Conservation (phyloP, 2,329 filamentous ascomycete species). For the Aspergillus glaucus region DNA sequence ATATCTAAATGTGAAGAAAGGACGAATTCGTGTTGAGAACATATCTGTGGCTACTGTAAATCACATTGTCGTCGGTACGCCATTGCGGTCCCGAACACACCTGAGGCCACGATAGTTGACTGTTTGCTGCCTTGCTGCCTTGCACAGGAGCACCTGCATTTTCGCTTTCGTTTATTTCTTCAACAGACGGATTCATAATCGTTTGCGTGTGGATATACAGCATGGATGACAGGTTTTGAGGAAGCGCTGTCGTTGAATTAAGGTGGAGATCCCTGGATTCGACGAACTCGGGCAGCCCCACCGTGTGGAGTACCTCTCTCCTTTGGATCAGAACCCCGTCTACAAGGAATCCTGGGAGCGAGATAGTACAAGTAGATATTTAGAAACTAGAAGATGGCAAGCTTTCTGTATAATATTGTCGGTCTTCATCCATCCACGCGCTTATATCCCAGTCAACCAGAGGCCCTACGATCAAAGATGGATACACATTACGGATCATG, state of each 20-base stretch:
- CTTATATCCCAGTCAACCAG: no score
- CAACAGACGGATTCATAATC: constrained; percentile 12
- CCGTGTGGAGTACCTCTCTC: not conserved
- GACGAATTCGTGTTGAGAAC: constrained; percentile 35
- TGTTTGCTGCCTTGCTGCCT: not conserved
- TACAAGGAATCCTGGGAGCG: no score
- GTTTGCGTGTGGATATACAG: not conserved
- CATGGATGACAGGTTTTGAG: not conserved
- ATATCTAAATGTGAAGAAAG: constrained; percentile 35
- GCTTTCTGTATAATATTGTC: no score
- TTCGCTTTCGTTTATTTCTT: constrained; percentile 9
- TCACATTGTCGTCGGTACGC: no score
- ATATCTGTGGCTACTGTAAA: constrained; percentile 24
- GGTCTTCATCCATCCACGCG: no score
- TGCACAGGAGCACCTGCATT: not conserved
- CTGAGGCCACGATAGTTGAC: constrained; percentile 17
- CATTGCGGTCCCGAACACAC: constrained; percentile 4
- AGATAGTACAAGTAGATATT: no score
- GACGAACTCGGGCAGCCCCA: not conserved
- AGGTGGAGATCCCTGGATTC: constrained; percentile 1
- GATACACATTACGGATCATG: no score
- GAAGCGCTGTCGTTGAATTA: constrained; percentile 8
- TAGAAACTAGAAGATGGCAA: no score
- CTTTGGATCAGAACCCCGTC: no score
- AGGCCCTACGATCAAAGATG: no score